Base-by-base conservation (phyloP, 768 basidiomycete genomes). In the Leccinum sublutescens region DNA sequence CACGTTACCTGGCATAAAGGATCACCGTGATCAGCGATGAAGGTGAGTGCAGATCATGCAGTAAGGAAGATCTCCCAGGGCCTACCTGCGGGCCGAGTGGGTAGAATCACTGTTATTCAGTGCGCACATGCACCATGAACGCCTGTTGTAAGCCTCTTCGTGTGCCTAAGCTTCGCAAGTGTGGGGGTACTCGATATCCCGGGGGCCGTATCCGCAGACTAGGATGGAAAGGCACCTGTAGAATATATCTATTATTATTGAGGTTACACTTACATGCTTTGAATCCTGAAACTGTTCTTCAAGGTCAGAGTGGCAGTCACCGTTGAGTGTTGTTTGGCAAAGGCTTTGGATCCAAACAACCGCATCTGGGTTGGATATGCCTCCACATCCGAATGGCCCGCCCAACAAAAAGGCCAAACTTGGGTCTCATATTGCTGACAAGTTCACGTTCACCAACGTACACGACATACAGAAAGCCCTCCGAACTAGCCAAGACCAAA, bases 271-370 rank as follows among this genome's bases (percentile, higher is more conserved):
- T 29, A 33, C 11, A 33, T 12, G 11, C 33, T 33, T 33, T 12
- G 33, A 33, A 33, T 33, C 12, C 8, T 29, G 27, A 29, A 29
- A 31, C 23, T 23, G 23, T 31, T 11, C 0, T 31, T 31, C 23
- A 23, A 23, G 23, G 23, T 23, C 23, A 23, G 23, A 23, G 23
- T 23, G 23, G 23, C 23, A 23, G 23, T 23, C 23, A 23, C 23
- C 23, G 23, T 23, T 23, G 23, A 23, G 23, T 23, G 23, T 23
- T 23, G 23, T 23, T 23, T 23, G 67, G 67, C 62, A 66, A 69
- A 54, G 27, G 59, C 67, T 52, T 69, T 63, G 49, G 56, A 63
- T 69, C 67, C 67, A 67, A 67, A 67, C 66, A 67, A 69, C 58
- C 57, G 38, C 60, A 40, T 36, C 4, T 25, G 40, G 34, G 19